Evolutionary conservation across 2,329 filamentous ascomycete species (phyloP).

Genomic region (Emericellopsis cladophorae): DNA sequence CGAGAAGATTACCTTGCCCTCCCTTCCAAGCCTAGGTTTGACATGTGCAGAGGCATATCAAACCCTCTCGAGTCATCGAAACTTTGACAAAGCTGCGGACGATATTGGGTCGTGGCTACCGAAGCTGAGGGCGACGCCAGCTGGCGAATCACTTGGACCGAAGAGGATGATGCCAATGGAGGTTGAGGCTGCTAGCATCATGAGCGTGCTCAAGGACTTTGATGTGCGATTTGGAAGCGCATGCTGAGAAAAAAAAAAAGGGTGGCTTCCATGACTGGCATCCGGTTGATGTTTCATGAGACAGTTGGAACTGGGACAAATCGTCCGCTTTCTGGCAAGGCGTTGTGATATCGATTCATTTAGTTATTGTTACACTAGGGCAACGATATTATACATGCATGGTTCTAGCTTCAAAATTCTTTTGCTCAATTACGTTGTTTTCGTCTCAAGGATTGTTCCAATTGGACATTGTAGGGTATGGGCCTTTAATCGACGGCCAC

Average conservation of each 20-base stretch:
- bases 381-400: too few relatives aligned
- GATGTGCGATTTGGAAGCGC: constrained; percentile 54
- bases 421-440: too few relatives aligned
- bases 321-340: too few relatives aligned
- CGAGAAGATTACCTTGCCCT: constrained; percentile 21
- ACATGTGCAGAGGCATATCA: constrained; percentile 71
- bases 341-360: too few relatives aligned
- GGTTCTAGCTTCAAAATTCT: too few relatives aligned
- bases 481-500: too few relatives aligned
- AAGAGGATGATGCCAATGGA: constrained; percentile 43
- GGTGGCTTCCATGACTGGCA: too few relatives aligned
- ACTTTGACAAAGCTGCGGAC: constrained; percentile 61
- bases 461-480: too few relatives aligned
- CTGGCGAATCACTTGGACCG: constrained; percentile 4
- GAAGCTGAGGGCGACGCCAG: constrained; percentile 51
- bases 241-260: background rate
- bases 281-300: too few relatives aligned
- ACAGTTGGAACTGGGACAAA: too few relatives aligned
- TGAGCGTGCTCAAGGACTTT: constrained; percentile 75
- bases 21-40: constrained; percentile 40
- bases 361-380: too few relatives aligned
- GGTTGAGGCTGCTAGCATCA: constrained; percentile 72
- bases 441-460: too few relatives aligned
- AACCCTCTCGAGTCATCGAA: constrained; percentile 63
- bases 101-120: constrained; percentile 68